phyloP scores from a whole-genome alignment of 2,329 filamentous ascomycete species.

The Coleophoma eucalyptorum region DNA sequence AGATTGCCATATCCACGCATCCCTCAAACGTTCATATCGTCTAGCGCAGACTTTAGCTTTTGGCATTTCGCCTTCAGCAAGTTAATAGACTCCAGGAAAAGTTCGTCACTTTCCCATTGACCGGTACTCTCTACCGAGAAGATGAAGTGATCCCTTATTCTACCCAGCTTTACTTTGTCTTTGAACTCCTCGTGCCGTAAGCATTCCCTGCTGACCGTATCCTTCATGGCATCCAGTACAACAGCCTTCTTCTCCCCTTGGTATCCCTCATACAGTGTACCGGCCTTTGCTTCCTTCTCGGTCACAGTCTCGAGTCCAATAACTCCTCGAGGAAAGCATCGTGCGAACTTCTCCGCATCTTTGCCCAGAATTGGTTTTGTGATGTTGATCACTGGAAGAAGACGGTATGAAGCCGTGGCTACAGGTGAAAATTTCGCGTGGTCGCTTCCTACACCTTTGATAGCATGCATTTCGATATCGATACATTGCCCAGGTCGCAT shows the following conservation, averaged over 20 bases:
- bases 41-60: constrained; percentile 66
- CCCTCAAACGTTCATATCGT: constrained; percentile 50
- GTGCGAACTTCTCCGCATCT: constrained; percentile 84
- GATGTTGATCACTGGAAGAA: constrained; percentile 86
- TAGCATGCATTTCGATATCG: constrained; percentile 83
- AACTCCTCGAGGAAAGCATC: constrained; percentile 86
- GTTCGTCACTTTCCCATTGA: constrained; percentile 88
- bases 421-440: constrained; percentile 98
- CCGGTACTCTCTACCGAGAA: constrained; percentile 93
- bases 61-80: constrained; percentile 82
- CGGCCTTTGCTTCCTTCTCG: constrained; percentile 56
- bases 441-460: constrained; percentile 90
- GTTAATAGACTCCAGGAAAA: constrained; percentile 88
- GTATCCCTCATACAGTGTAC: constrained; percentile 67
- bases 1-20: neutral
- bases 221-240: constrained; percentile 82
- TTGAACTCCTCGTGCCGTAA: constrained; percentile 90
- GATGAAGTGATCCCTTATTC: constrained; percentile 93
- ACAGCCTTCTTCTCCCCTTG: constrained; percentile 84
- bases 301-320: constrained; percentile 76
- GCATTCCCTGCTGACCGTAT: constrained; percentile 92
- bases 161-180: constrained; percentile 89
- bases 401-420: constrained; percentile 87
- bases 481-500: constrained; percentile 87
- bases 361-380: constrained; percentile 75